phyloP scores from a whole-genome alignment of 345 rosid species.

The Raphanus raphanistrum region DNA sequence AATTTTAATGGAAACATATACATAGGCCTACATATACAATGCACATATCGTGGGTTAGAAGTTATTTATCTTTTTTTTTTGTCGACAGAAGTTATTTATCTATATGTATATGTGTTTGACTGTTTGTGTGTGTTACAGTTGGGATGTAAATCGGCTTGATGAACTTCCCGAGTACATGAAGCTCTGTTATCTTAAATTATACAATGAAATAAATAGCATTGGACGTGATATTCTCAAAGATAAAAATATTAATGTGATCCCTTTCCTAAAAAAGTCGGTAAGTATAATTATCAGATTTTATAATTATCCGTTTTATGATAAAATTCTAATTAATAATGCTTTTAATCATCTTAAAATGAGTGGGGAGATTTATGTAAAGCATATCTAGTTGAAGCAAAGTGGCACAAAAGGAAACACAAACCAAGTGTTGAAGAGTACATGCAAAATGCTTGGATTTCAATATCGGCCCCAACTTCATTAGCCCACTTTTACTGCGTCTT shows the following conservation, averaged over 20 bases:
- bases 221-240: constrained; percentile 8
- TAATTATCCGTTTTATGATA: too few relatives aligned
- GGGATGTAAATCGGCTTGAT: constrained; percentile 24
- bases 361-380: background rate
- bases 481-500: background rate
- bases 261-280: constrained; percentile 34
- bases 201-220: constrained; percentile 30
- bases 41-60: background rate
- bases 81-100: too few relatives aligned
- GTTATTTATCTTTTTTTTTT: too few relatives aligned
- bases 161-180: constrained; percentile 37
- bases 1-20: too few relatives aligned
- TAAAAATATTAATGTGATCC: constrained; percentile 6
- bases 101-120: too few relatives aligned
- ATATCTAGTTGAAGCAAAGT: background rate
- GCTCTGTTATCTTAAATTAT: constrained; percentile 21
- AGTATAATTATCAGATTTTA: background rate
- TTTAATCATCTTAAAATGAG: background rate
- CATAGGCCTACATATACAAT: too few relatives aligned
- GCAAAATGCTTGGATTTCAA: constrained; percentile 3
- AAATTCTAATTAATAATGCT: too few relatives aligned
- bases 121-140: constrained; percentile 5
- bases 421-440: background rate
- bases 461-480: background rate
- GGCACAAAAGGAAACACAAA: background rate